A percentile compares a stretch with the other conserved stretches of the same genome.
Conservation (phyloP, 192 early-diverging fungal genomes). For the Polychytrium aggregatum region DNA sequence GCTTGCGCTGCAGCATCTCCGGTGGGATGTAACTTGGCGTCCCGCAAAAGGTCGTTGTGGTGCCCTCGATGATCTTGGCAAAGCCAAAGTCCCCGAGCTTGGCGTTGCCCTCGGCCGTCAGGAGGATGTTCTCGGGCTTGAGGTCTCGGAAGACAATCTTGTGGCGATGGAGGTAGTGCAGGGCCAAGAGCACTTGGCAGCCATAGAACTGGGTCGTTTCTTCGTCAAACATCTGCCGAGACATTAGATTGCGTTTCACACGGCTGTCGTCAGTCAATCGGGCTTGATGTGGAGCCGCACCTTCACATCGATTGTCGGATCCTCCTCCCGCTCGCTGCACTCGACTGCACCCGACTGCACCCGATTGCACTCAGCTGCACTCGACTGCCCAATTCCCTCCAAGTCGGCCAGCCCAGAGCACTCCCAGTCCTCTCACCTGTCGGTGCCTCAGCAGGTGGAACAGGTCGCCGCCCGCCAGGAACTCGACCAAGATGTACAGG, state of each 20-base stretch:
- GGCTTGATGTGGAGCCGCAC: too few relatives aligned
- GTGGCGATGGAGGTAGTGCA: conserved; percentile 25
- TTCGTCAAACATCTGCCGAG: conserved; percentile 42
- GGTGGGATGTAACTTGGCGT: conserved; percentile 52
- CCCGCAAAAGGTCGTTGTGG: conserved; percentile 73
- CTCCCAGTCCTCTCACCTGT: too few relatives aligned
- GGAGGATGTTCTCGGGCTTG: conserved; percentile 78
- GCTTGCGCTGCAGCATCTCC: conserved; percentile 54
- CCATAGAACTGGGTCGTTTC: conserved; percentile 45
- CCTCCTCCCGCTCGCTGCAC: too few relatives aligned
- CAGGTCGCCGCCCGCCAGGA: conserved; percentile 58
- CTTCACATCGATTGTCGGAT: too few relatives aligned
- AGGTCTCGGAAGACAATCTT: conserved; percentile 52
- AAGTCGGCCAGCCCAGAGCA: too few relatives aligned
- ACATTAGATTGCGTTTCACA: too few relatives aligned
- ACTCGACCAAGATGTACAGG: conserved; percentile 39
- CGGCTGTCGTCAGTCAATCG: too few relatives aligned
- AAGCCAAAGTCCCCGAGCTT: conserved; percentile 68
- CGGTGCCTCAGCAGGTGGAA: conserved; percentile 77
- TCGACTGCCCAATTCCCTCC: too few relatives aligned
- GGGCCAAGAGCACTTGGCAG: conserved; percentile 21
- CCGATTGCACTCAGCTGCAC: too few relatives aligned
- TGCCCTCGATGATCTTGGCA: conserved; percentile 52
- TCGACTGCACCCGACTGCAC: too few relatives aligned
- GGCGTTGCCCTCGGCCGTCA: conserved; percentile 60